A percentile compares a stretch with the other conserved stretches of the same genome.
Conservation (phyloP, 164 flowering plant species). For the Magnolia officinalis region DNA sequence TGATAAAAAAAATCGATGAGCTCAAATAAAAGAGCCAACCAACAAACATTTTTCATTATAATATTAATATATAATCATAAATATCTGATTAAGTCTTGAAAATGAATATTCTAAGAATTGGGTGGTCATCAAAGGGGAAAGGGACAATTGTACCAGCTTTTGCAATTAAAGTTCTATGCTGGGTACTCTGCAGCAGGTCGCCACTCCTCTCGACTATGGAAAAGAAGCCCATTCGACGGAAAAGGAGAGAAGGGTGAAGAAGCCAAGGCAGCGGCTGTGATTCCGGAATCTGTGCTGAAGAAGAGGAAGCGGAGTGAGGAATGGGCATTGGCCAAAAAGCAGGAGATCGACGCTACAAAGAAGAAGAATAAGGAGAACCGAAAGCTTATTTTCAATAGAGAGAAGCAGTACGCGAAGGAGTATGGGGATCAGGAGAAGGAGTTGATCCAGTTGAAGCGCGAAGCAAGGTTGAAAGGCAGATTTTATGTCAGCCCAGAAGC, state of each 20-base stretch:
- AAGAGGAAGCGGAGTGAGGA: constrained; percentile 39
- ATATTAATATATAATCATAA: no score
- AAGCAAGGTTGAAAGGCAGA: constrained; percentile 45
- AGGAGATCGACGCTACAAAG: constrained; percentile 17
- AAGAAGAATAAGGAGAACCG: constrained; percentile 30
- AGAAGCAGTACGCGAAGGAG: constrained; percentile 29
- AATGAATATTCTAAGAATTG: no score
- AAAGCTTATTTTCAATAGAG: constrained; percentile 35
- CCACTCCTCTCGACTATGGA: no score
- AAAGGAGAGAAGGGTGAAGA: constrained; percentile 34
- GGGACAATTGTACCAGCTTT: no score
- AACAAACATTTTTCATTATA: no score
- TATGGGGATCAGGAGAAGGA: constrained; percentile 31
- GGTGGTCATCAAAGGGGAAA: no score
- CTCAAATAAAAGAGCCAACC: no score
- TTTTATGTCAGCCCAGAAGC: constrained; percentile 61
- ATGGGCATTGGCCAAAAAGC: constrained; percentile 34
- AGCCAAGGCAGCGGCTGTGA: constrained; percentile 18
- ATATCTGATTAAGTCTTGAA: no score
- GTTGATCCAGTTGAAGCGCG: constrained; percentile 31
- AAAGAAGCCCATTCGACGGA: no score
- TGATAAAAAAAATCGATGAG: no score
- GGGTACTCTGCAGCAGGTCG: no score
- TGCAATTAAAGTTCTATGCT: no score
- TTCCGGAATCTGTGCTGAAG: constrained; percentile 39